Evolutionary conservation across 345 rosid genomes (phyloP).

Genomic region (Acer campestre): DNA sequence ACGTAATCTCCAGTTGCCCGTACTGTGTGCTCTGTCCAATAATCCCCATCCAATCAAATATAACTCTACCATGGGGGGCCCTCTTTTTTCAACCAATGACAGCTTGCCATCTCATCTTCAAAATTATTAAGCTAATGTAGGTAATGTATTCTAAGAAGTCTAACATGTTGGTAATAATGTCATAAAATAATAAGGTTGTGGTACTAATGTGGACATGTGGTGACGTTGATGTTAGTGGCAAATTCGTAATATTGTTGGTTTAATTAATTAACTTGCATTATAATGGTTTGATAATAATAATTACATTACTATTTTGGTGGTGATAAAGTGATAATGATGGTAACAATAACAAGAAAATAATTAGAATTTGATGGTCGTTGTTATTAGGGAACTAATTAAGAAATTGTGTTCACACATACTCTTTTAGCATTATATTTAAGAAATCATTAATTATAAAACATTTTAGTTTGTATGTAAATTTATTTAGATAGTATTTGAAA

Average conservation of each 20-base stretch:
- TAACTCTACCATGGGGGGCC: neutral
- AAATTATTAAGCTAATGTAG: too few species aligned
- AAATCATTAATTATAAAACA: neutral
- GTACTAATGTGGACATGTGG: neutral
- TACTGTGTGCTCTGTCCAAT: slow-evolving; percentile 16
- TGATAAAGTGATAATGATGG: neutral
- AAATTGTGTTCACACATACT: neutral
- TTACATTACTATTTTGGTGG: too few species aligned
- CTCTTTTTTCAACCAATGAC: neutral
- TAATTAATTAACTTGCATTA: neutral
- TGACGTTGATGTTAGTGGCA: neutral
- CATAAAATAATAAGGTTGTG: neutral
- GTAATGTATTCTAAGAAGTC: too few species aligned
- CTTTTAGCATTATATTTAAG: neutral
- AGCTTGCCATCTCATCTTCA: neutral
- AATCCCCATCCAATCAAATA: slow-evolving; percentile 6
- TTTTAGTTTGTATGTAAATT: neutral
- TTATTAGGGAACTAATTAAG: neutral
- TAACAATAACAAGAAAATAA: neutral
- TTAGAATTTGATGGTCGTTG: neutral
- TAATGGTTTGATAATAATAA: too few species aligned
- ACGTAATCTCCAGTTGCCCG: slow-evolving; percentile 28
- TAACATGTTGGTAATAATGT: neutral
- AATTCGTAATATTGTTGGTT: neutral
- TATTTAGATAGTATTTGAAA: too few species aligned